A percentile compares a stretch with the other conserved stretches of the same genome.
phyloP scores from a whole-genome alignment of 345 rosid species.

The Corchorus capsularis region DNA sequence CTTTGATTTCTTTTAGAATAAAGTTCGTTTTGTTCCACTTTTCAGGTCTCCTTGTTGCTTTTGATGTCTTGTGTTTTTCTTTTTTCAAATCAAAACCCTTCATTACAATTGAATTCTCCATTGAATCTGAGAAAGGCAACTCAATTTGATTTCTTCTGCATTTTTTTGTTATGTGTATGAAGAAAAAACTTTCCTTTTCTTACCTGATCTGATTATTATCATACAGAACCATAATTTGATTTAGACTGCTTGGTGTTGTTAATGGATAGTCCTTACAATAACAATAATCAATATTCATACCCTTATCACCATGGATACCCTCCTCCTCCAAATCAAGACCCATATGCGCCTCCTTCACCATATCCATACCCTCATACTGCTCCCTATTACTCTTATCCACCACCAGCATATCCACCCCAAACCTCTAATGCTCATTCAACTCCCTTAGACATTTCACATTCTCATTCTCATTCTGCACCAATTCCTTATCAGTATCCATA shows the following conservation, averaged over 20 bases:
- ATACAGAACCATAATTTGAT: neutral
- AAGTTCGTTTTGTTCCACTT: neutral
- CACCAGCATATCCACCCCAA: conserved; percentile 24
- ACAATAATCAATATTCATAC: conserved; percentile 47
- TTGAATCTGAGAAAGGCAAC: neutral
- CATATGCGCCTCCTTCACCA: conserved; percentile 41
- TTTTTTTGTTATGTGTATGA: neutral
- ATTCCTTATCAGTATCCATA: conserved; percentile 51
- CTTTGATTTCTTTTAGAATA: neutral
- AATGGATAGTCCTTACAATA: conserved; percentile 53
- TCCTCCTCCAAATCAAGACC: conserved; percentile 49
- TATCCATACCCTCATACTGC: conserved; percentile 27
- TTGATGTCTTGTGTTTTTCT: neutral
- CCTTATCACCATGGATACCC: conserved; percentile 55
- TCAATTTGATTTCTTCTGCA: neutral
- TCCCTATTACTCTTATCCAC: conserved; percentile 41
- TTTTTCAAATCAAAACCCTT: neutral
- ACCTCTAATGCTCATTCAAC: conserved; percentile 43
- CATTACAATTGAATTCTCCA: neutral
- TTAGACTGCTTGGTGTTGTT: neutral
- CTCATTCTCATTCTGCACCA: conserved; percentile 29
- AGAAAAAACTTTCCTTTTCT: conserved; percentile 6
- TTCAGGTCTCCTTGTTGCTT: conserved; percentile 1
- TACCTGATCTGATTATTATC: conserved; percentile 6
- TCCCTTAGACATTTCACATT: conserved; percentile 39